Base-by-base conservation (phyloP, 139 green algal species). In the Astrephomene gubernaculifera region DNA sequence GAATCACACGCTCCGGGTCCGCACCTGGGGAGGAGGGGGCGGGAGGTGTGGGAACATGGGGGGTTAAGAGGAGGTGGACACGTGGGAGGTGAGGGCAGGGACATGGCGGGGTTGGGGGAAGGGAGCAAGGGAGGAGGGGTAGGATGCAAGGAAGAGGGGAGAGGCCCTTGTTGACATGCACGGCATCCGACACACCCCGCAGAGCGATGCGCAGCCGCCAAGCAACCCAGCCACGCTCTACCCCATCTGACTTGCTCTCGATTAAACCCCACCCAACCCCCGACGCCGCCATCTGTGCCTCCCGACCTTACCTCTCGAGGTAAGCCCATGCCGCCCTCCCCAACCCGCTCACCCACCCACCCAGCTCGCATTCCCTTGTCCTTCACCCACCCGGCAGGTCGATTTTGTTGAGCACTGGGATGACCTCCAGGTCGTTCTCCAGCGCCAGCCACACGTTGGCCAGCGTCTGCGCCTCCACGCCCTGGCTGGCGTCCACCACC, bases 401-500 rank as follows among this genome's bases (percentile, higher is more conserved):
- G 71, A 99, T 99, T 83, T 99, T 99, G 92, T 99, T 99, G 22
- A 99, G 88, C 27, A 99, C 92, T 2, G 93, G 92, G 53, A 99
- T 96, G 91, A 99, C 97, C 78, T 99, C 97, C 44, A 99, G 90
- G 69, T 99, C 97, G 80, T 98, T 98, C 68, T 99, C 97, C 33
- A 99, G 71, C 2, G 97, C 97, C 35, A 99, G 88, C 91, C 98
- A 99, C 78, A 99, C 97, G 87, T 99, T 99, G 64, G 97, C 97
- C 39, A 99, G 90, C 3, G 97, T 99, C 90, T 99, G 97, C 3
- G 97, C 97, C 92, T 99, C 97, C 60, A 99, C 97, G 10, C 97
- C 97, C 91, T 99, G 97, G 35, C 88, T 90, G 0, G 97, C 97
- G 85, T 99, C 97, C 70, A 99, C 97, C 78, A 99, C 96, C 70